Evolutionary conservation across 176 grass and related monocot genomes (phyloP).

Genomic region (Areca catechu): DNA sequence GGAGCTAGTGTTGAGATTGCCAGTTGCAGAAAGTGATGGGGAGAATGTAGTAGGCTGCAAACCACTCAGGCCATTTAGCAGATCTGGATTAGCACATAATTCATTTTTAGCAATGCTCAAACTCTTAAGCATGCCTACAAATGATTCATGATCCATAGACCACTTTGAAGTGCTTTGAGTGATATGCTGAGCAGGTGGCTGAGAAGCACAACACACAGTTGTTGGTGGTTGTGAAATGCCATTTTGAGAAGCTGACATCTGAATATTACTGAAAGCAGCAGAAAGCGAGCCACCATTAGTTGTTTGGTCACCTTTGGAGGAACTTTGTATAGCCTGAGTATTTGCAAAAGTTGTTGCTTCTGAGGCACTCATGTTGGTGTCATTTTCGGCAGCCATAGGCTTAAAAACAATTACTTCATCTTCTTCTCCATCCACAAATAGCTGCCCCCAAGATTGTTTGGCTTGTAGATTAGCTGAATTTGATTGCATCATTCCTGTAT

Average conservation of each 20-base stretch:
- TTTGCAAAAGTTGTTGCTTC: constrained; percentile 13
- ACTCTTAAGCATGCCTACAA: constrained; percentile 34
- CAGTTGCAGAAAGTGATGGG: constrained; percentile 28
- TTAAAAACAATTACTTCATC: constrained; percentile 88
- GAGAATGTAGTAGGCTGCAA: constrained; percentile 29
- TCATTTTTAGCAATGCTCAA: constrained; percentile 47
- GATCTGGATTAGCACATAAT: constrained; percentile 30
- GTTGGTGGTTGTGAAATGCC: constrained; percentile 14
- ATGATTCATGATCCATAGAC: constrained; percentile 32
- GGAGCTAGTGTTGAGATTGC: constrained; percentile 11
- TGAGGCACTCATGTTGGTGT: constrained; percentile 15
- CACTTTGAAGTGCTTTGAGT: constrained; percentile 29
- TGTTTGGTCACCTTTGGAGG: constrained; percentile 20
- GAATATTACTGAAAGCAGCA: constrained; percentile 16
- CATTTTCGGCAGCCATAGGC: constrained; percentile 47
- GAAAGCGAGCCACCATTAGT: constrained; percentile 22
- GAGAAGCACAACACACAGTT: background rate
- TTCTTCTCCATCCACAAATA: constrained; percentile 46
- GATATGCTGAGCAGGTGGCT: constrained; percentile 22
- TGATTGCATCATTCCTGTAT: constrained; percentile 2
- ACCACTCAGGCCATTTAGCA: constrained; percentile 28
- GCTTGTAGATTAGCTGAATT: constrained; percentile 17
- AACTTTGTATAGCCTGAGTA: constrained; percentile 24
- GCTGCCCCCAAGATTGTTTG: constrained; percentile 15
- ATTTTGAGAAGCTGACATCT: constrained; percentile 29